Base-by-base conservation (phyloP, 257 asterid species). In the Anisodus acutangulus region DNA sequence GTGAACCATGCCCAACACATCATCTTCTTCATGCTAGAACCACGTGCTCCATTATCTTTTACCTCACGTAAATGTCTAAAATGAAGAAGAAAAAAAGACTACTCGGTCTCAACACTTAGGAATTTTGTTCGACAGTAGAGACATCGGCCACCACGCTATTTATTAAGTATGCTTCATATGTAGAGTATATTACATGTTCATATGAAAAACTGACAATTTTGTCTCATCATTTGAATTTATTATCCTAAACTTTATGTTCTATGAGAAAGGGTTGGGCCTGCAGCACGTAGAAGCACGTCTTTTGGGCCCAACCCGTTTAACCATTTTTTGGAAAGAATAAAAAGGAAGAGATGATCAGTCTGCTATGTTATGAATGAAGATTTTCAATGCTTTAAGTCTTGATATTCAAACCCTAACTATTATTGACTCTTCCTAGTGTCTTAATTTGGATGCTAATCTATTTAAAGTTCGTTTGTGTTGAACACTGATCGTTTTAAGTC, bases 41-140 rank as follows among this genome's bases (percentile, higher is more conserved):
- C 80, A 66, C 86, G 59, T 51, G 83, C 60, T 12, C 86, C 59
- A 10, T 47, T 72, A 45, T 72, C 59, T 9, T 71, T 31, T 17
- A 45, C 35, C 17, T 6, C 51, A 16, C 13, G 76, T 37, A 68
- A 68, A 37, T 68, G 78, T 69, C 78, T 13, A 3, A 1, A 15
- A 1, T 41, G 1, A 12, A 54, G 10, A 12, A 12, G 1, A 0
- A 4, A 12, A 54, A 54, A 54, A 0, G 58, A 54, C 15, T 12
- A 12, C 58, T 54, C 17, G 5, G 58, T 54, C 17, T 54, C 58
- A 54, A 22, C 26, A 54, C 58, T 54, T 54, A 54, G 3, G 58
- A 11, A 54, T 54, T 54, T 54, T 54, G 58, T 15, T 54, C 58
- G 16, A 54, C 45, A 2, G 45, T 41, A 31, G 8, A 60, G 74